Conservation (phyloP, 768 basidiomycete species). For the Lentinula detonsa region DNA sequence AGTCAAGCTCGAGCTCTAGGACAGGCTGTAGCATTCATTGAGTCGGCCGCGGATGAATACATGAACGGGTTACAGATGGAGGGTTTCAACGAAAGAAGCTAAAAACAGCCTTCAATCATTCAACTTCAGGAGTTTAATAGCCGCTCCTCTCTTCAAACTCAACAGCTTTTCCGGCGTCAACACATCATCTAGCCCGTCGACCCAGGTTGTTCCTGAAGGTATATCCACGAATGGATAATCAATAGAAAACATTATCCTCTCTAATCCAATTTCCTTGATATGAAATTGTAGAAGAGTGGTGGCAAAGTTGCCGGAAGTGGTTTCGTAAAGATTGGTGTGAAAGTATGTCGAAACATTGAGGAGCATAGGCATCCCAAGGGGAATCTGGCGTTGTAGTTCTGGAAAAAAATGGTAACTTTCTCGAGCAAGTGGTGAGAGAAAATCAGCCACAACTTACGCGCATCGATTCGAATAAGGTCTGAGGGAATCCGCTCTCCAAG, state of each 20-base stretch:
- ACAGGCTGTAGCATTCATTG: too few relatives aligned
- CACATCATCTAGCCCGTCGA: slow-evolving; percentile 4
- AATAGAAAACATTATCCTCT: slow-evolving; percentile 35
- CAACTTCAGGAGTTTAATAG: slow-evolving; percentile 4
- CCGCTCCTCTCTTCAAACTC: slow-evolving; percentile 3
- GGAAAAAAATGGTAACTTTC: too few relatives aligned
- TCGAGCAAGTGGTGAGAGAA: background rate
- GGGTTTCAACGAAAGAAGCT: background rate
- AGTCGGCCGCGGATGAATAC: too few relatives aligned
- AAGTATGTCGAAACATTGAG: slow-evolving; percentile 31
- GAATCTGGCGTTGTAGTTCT: background rate
- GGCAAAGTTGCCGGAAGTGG: slow-evolving; percentile 34
- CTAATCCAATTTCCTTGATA: slow-evolving; percentile 30
- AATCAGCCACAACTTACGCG: slow-evolving; percentile 20
- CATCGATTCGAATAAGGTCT: slow-evolving; percentile 33
- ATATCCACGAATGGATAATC: slow-evolving; percentile 25
- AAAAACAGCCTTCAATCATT: background rate
- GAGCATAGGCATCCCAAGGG: slow-evolving; percentile 26
- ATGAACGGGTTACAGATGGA: background rate
- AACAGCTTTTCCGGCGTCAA: slow-evolving; percentile 2
- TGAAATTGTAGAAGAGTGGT: slow-evolving; percentile 33
- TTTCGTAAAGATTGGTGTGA: slow-evolving; percentile 33
- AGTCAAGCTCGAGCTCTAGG: too few relatives aligned
- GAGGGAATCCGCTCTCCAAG: slow-evolving; percentile 37
- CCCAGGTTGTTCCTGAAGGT: slow-evolving; percentile 7